phyloP scores from a whole-genome alignment of 345 rosid species.

The Passiflora organensis region DNA sequence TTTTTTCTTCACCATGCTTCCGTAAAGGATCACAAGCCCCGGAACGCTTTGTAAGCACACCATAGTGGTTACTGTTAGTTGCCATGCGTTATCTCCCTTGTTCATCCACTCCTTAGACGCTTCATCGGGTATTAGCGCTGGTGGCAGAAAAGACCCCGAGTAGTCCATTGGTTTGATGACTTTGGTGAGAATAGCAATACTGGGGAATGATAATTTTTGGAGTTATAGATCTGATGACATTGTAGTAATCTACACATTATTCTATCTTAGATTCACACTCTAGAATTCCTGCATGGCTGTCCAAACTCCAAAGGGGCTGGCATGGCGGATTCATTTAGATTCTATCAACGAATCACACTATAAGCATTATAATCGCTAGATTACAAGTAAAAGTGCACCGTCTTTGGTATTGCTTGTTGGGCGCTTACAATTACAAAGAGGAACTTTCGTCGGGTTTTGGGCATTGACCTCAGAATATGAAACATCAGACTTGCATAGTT shows the following conservation, averaged over 20 bases:
- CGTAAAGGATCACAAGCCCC: conserved; percentile 53
- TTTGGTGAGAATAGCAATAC: conserved; percentile 10
- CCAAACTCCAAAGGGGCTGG: background rate
- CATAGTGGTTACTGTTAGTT: conserved; percentile 46
- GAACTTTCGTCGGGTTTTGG: background rate
- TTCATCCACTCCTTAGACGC: conserved; percentile 38
- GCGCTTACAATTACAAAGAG: background rate
- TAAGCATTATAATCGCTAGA: too few relatives aligned
- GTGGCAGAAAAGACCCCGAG: conserved; percentile 17
- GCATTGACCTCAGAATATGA: background rate
- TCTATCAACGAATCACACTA: background rate
- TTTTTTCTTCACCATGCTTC: conserved; percentile 65
- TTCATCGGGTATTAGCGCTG: conserved; percentile 13
- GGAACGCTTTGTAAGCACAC: conserved; percentile 64
- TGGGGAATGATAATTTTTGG: conserved; percentile 14
- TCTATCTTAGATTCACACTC: background rate
- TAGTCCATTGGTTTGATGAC: background rate
- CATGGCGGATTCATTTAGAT: background rate
- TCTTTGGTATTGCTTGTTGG: too few relatives aligned
- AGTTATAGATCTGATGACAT: conserved; percentile 8
- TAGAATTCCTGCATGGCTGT: background rate
- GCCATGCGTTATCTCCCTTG: conserved; percentile 58
- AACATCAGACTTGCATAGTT: background rate
- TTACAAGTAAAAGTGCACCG: too few relatives aligned
- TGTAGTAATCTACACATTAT: conserved; percentile 25